Base-by-base conservation (phyloP, 352 stramenopile species). In the Pseudoperonospora humuli region DNA sequence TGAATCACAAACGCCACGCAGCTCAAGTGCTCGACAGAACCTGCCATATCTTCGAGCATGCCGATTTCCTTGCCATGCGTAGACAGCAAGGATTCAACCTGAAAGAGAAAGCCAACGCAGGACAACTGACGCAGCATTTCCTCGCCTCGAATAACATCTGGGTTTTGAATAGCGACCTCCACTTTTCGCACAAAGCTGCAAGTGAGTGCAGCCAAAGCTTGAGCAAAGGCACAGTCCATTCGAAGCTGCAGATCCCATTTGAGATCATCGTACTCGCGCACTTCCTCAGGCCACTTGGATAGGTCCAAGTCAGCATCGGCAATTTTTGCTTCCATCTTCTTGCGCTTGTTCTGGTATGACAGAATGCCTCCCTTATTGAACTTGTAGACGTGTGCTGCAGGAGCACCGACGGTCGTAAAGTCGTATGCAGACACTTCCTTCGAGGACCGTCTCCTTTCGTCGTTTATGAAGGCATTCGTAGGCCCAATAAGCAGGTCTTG, bases 11-110 rank as follows among this genome's bases (percentile, higher is more conserved):
- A 94, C n/a, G 77, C 70, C 3, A 94, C 79, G 31, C 73, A 88
- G 27, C 65, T 83, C n/a, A 96, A 38, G 45, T 87, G 75, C 23
- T 86, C 78, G 7, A 93, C 57, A 0, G 86, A 52, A 10, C 77
- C 86, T 6, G 72, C 75, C 70, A 96, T 87, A 61, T 96, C 87
- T 64, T 96, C 75, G 9, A 98, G 69, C 95, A 98, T 98, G 19
- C 88, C 89, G 21, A 97, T 84, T 56, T 98, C 95, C 50, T 97
- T 97, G 39, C 93, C 93, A 35, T 96, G 88, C 5, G 95, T 96
- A 53, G 81, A 96, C 5, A 98, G 54, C 13, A 98, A 65, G 2
- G 89, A 96, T 58, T 98, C 92, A 34, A 98, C 75, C 5, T 94
- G 79, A 54, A 92, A 94, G 4, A 94, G 59, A 35, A 88, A 94